Evolutionary conservation across 768 basidiomycete genomes (phyloP).

Genomic region (Mycena crocata): DNA sequence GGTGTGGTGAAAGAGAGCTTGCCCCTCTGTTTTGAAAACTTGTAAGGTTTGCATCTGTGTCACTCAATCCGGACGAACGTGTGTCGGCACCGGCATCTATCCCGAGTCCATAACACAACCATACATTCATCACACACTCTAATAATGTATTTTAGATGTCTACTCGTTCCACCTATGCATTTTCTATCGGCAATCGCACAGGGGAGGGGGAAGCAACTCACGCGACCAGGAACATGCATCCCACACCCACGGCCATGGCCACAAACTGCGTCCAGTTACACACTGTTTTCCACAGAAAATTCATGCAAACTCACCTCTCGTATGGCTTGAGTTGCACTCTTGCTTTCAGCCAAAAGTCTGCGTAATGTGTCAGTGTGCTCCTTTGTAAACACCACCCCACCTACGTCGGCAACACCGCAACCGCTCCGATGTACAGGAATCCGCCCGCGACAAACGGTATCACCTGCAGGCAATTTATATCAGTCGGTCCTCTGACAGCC

Average conservation of each 20-base stretch:
- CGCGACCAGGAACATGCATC: constrained; percentile 94
- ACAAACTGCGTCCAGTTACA: constrained; percentile 87
- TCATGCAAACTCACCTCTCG: constrained; percentile 72
- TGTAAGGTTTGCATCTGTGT: too few species aligned
- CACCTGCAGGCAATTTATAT: constrained; percentile 60
- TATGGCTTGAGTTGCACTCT: constrained; percentile 88
- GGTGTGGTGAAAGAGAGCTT: not conserved
- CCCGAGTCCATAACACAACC: too few species aligned
- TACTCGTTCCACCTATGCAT: constrained; percentile 81
- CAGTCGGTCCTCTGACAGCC: constrained; percentile 28
- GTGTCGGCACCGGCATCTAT: too few species aligned
- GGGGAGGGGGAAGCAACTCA: constrained; percentile 58
- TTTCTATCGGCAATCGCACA: constrained; percentile 20
- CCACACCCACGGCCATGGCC: constrained; percentile 91
- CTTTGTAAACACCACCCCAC: constrained; percentile 43
- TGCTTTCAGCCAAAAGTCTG: constrained; percentile 88
- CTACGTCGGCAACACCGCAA: constrained; percentile 91
- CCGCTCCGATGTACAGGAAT: constrained; percentile 94
- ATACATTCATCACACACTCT: too few species aligned
- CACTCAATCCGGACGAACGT: too few species aligned
- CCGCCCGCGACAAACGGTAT: constrained; percentile 93
- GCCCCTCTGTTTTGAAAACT: not conserved
- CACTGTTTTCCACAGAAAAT: constrained; percentile 22
- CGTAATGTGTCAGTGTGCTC: constrained; percentile 19
- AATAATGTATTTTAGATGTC: constrained; percentile 31